Evolutionary conservation across 2,329 filamentous ascomycete species (phyloP).

Genomic region (Trichophyton schoenleinii): DNA sequence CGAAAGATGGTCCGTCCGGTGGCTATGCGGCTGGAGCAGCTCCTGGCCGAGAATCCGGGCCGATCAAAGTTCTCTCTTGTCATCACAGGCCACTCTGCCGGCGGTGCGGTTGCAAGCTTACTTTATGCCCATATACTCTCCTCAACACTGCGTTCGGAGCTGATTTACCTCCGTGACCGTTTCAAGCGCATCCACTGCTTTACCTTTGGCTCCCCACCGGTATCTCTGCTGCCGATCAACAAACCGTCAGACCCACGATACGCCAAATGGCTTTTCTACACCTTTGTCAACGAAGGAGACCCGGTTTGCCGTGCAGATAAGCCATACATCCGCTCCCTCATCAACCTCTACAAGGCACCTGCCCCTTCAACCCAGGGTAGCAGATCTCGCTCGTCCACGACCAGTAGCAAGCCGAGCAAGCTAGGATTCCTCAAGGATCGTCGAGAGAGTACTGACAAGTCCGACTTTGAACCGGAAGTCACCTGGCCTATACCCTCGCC

Average conservation of each 20-base stretch:
- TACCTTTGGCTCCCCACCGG: constrained; percentile 71
- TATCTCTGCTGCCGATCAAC: constrained; percentile 56
- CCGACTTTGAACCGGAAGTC: not conserved
- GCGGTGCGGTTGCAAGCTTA: constrained; percentile 68
- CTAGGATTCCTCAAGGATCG: constrained; percentile 6
- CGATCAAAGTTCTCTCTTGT: constrained; percentile 57
- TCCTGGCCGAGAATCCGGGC: constrained; percentile 59
- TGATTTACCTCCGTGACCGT: constrained; percentile 53
- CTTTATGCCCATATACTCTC: constrained; percentile 72
- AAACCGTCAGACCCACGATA: constrained; percentile 42
- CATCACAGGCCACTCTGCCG: constrained; percentile 77
- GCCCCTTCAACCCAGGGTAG: constrained; percentile 23
- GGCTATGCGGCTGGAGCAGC: constrained; percentile 53
- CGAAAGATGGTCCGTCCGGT: constrained; percentile 62
- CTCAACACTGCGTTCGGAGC: constrained; percentile 48
- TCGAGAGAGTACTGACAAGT: not conserved
- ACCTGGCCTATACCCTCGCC: constrained; percentile 55
- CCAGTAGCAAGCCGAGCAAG: constrained; percentile 7
- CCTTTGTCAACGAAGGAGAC: constrained; percentile 77
- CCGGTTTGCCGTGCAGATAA: constrained; percentile 66
- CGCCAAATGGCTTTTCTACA: constrained; percentile 60
- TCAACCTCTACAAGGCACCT: constrained; percentile 57
- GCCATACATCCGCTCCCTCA: constrained; percentile 57
- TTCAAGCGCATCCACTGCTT: constrained; percentile 76
- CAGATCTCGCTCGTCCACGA: constrained; percentile 10